Evolutionary conservation across 345 rosid species (phyloP).

Genomic region (Aurinia saxatilis): DNA sequence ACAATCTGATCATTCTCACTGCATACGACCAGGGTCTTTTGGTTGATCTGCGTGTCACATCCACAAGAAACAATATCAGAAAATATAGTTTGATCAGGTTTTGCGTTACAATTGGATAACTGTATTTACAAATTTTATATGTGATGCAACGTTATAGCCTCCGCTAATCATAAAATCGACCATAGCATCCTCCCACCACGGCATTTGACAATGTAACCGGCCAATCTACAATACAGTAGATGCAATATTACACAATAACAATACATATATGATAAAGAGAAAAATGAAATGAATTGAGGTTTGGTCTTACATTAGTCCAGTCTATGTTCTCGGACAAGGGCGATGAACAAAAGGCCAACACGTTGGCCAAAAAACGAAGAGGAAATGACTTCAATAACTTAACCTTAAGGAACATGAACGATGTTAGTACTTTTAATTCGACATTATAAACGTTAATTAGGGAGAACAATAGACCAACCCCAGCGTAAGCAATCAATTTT

Average conservation of each 20-base stretch:
- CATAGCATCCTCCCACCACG: conserved; percentile 88
- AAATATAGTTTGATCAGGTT: background rate
- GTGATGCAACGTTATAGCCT: conserved; percentile 63
- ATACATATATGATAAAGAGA: background rate
- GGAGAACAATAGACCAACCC: conserved; percentile 38
- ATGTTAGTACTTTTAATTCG: background rate
- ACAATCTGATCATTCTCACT: conserved; percentile 73
- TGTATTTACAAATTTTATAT: conserved; percentile 49
- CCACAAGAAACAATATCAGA: background rate
- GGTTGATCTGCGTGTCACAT: conserved; percentile 44
- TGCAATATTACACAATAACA: background rate
- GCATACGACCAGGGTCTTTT: conserved; percentile 55
- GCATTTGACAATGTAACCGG: conserved; percentile 70
- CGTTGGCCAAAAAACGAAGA: conserved; percentile 60
- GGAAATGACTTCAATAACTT: conserved; percentile 57
- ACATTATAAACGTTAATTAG: background rate
- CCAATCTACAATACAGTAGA: conserved; percentile 39
- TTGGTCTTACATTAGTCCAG: conserved; percentile 63
- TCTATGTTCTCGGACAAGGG: conserved; percentile 51
- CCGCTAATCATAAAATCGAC: conserved; percentile 69
- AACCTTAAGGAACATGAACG: conserved; percentile 32
- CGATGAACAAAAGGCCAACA: conserved; percentile 46
- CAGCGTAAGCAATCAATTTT: conserved; percentile 58
- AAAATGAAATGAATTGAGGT: background rate
- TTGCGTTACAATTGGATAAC: background rate